phyloP scores from a whole-genome alignment of 2,329 filamentous ascomycete genomes.

The Colletotrichum liriopes region DNA sequence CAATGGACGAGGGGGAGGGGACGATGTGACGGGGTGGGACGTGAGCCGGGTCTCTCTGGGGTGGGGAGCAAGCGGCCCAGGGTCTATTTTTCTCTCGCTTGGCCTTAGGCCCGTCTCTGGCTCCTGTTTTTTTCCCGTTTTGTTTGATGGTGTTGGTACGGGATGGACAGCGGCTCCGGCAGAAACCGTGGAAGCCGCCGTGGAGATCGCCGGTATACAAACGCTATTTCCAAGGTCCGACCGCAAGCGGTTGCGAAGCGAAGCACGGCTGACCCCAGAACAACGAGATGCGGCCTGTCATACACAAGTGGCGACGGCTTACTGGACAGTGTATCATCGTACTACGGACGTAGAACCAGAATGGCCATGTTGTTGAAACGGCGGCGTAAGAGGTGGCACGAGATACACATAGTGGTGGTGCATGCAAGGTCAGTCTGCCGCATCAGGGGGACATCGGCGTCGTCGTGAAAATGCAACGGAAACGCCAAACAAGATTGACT shows the following conservation, averaged over 20 bases:
- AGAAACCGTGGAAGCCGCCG: conserved; percentile 10
- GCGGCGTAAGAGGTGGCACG: conserved; percentile 3
- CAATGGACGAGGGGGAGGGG: background rate
- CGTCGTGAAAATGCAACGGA: background rate
- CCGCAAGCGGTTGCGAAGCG: background rate
- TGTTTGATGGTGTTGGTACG: conserved; percentile 4
- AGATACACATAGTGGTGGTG: background rate
- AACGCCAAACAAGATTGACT: background rate
- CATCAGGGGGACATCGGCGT: background rate
- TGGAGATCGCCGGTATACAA: background rate
- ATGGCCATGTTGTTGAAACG: conserved; percentile 1
- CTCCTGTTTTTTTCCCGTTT: background rate
- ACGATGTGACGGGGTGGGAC: conserved; percentile 10
- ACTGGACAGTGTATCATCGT: too few relatives aligned
- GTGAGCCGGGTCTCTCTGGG: background rate
- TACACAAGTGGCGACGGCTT: too few relatives aligned
- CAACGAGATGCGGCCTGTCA: background rate
- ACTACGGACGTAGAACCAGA: background rate
- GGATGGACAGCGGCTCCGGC: background rate
- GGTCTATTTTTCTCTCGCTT: background rate
- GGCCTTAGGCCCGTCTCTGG: background rate
- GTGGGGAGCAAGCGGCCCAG: conserved; percentile 22
- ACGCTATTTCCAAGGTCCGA: background rate
- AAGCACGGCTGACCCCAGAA: background rate
- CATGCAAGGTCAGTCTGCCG: conserved; percentile 27